Evolutionary conservation across 257 asterid species (phyloP).

Genomic region (Plantago elongata): DNA sequence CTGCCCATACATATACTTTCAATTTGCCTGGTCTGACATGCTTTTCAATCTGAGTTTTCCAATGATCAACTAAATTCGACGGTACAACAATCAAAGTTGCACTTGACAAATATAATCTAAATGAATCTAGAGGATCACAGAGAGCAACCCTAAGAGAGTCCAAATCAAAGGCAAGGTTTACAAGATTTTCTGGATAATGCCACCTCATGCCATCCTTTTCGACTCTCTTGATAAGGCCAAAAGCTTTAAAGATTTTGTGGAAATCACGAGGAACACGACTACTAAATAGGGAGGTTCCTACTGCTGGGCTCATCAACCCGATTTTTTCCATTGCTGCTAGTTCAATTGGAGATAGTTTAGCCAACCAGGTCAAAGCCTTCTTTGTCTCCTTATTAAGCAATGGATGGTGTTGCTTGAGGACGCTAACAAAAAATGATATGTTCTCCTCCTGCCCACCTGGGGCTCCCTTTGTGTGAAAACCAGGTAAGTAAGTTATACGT

Average conservation of each 20-base stretch:
- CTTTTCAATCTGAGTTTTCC: conserved; percentile 81
- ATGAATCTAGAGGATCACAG: conserved; percentile 76
- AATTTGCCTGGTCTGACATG: conserved; percentile 80
- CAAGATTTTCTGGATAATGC: conserved; percentile 72
- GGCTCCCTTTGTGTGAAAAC: conserved; percentile 68
- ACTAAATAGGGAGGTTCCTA: conserved; percentile 53
- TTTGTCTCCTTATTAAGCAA: conserved; percentile 59
- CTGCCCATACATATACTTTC: conserved; percentile 81
- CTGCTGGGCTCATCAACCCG: conserved; percentile 72
- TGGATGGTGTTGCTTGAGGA: conserved; percentile 65
- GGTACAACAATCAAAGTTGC: conserved; percentile 94
- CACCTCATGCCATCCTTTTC: conserved; percentile 62
- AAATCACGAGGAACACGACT: conserved; percentile 49
- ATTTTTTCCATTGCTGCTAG: conserved; percentile 79
- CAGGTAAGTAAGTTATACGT: conserved; percentile 64
- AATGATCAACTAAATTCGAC: conserved; percentile 85
- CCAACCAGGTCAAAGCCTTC: conserved; percentile 84
- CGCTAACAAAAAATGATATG: conserved; percentile 61
- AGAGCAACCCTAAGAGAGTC: conserved; percentile 84
- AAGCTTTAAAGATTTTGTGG: conserved; percentile 76
- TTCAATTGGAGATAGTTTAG: conserved; percentile 69
- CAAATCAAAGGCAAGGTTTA: conserved; percentile 75
- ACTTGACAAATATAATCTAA: conserved; percentile 68
- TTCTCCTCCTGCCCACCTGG: conserved; percentile 71
- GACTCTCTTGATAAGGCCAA: conserved; percentile 72